These are phyloP conservation scores for Lichtheimia hyalospora DNA, from an alignment of 371 early-diverging fungal genomes.

Conservation along the genomic window DNA sequence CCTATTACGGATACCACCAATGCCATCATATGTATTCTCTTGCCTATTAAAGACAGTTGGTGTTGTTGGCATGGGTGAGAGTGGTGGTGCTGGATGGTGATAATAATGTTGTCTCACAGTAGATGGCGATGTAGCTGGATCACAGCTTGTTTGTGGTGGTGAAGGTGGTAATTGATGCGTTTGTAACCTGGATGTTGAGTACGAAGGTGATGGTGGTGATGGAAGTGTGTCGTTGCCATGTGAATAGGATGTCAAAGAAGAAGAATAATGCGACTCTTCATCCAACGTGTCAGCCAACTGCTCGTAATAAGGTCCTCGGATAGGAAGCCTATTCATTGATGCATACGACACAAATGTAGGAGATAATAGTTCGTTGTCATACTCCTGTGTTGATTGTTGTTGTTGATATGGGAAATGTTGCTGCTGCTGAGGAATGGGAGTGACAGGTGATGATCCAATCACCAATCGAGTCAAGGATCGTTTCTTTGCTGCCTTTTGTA, in stretches of 20 bases:
- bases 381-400: not conserved
- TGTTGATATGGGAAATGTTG: constrained; percentile 3
- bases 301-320: constrained; percentile 17
- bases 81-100: not conserved
- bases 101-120: too few relatives aligned
- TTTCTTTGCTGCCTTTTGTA: constrained; percentile 18
- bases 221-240: constrained; percentile 15
- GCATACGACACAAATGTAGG: constrained; percentile 18
- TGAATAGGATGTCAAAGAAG: too few relatives aligned
- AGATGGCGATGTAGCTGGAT: too few relatives aligned
- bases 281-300: constrained; percentile 20
- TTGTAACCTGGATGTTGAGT: constrained; percentile 9
- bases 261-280: not conserved
- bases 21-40: too few relatives aligned
- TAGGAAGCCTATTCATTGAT: constrained; percentile 14
- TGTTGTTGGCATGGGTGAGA: too few relatives aligned
- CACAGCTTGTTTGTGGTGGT: constrained; percentile 17
- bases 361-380: constrained; percentile 5
- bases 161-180: constrained; percentile 23
- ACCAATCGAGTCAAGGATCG: not conserved
- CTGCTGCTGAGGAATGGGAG: not conserved
- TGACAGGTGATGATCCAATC: not conserved
- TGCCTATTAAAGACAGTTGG: too few relatives aligned
- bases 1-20: constrained; percentile 9
- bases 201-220: constrained; percentile 29